phyloP scores from a whole-genome alignment of 345 rosid species.

The Viola odorata region DNA sequence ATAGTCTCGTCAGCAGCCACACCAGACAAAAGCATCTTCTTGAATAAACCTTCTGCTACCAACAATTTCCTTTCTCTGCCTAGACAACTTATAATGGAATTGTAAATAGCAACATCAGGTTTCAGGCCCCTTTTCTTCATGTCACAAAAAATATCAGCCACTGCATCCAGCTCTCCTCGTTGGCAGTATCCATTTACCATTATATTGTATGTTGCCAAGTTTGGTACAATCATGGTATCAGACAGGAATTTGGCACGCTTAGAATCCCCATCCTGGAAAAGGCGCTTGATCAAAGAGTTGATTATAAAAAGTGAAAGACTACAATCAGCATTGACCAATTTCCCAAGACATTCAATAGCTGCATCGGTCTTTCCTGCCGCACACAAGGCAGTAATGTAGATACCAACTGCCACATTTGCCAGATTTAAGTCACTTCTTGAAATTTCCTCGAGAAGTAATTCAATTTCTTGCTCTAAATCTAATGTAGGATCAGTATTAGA shows the following conservation, averaged over 20 bases:
- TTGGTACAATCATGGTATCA: constrained; percentile 45
- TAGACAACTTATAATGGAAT: constrained; percentile 45
- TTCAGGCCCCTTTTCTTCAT: constrained; percentile 50
- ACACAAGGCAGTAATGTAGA: constrained; percentile 52
- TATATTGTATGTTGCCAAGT: constrained; percentile 47
- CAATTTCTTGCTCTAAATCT: constrained; percentile 34
- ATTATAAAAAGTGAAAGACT: constrained; percentile 43
- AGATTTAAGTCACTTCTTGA: constrained; percentile 29
- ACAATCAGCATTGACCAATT: constrained; percentile 42
- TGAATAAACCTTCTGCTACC: constrained; percentile 55
- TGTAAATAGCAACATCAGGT: constrained; percentile 59
- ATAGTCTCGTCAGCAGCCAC: constrained; percentile 59
- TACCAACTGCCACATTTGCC: constrained; percentile 43
- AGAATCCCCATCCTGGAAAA: constrained; percentile 35
- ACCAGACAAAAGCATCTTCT: constrained; percentile 54
- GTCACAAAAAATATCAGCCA: constrained; percentile 34
- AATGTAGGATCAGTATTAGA: constrained; percentile 12
- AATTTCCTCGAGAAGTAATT: constrained; percentile 42
- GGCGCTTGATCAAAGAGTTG: constrained; percentile 53
- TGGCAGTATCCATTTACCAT: constrained; percentile 47
- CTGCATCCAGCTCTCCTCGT: constrained; percentile 36
- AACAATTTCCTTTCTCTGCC: constrained; percentile 34
- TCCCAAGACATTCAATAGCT: constrained; percentile 34
- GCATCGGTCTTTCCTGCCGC: constrained; percentile 29
- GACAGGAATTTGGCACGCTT: constrained; percentile 33